Evolutionary conservation across 2,329 filamentous ascomycete genomes (phyloP).

Genomic region (Trichophyton verrucosum): DNA sequence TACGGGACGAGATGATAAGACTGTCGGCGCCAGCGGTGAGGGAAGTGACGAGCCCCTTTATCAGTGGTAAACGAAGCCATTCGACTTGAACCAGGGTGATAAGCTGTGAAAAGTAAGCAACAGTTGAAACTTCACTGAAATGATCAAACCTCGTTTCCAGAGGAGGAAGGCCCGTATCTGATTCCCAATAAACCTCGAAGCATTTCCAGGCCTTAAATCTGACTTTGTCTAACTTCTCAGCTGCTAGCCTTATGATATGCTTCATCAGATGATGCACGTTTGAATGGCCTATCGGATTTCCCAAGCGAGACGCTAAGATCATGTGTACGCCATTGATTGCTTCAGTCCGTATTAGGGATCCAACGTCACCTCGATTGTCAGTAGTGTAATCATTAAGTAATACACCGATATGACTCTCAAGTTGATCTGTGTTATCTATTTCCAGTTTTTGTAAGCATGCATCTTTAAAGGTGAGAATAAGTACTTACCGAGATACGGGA

Average conservation of each 20-base stretch:
- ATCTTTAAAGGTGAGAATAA: background rate
- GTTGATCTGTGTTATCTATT: conserved; percentile 21
- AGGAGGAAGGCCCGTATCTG: conserved; percentile 21
- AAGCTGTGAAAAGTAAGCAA: conserved; percentile 33
- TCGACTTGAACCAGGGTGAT: conserved; percentile 25
- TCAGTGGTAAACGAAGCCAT: conserved; percentile 27
- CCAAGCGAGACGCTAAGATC: conserved; percentile 18
- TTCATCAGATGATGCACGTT: conserved; percentile 20
- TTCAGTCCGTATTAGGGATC: conserved; percentile 70
- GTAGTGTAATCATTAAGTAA: conserved; percentile 79
- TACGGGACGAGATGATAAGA: conserved; percentile 31
- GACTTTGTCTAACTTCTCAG: conserved; percentile 84
- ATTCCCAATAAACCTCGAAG: conserved; percentile 31
- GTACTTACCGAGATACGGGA: conserved; percentile 27
- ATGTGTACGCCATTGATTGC: conserved; percentile 54
- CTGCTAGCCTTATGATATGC: conserved; percentile 54
- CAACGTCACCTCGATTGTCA: conserved; percentile 77
- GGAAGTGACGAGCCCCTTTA: conserved; percentile 35
- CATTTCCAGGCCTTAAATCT: conserved; percentile 43
- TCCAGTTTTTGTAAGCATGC: conserved; percentile 13
- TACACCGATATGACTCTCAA: conserved; percentile 21
- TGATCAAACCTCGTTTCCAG: conserved; percentile 31
- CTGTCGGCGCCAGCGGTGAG: conserved; percentile 34
- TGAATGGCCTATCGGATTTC: conserved; percentile 1
- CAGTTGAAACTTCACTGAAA: conserved; percentile 34